phyloP scores from a whole-genome alignment of 495 filamentous ascomycete genomes.

The Beverwykella pulmonaria region DNA sequence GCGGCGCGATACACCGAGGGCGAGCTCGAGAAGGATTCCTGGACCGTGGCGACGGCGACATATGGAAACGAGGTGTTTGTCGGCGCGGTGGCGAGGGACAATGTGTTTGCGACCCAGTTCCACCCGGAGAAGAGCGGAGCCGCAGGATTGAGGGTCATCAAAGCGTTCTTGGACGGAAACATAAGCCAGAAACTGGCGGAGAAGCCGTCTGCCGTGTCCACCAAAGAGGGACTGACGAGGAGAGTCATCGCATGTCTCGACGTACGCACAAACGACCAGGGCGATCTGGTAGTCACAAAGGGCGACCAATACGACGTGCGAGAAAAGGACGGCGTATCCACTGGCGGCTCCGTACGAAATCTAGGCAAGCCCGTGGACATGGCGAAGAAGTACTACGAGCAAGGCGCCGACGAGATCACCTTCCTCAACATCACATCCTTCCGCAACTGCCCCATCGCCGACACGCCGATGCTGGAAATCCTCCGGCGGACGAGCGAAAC shows the following conservation, averaged over 20 bases:
- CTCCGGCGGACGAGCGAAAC: conserved; percentile 81
- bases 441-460: conserved; percentile 86
- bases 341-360: conserved; percentile 80
- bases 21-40: conserved; percentile 73
- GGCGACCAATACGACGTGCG: conserved; percentile 99
- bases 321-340: conserved; percentile 67
- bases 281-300: conserved; percentile 96
- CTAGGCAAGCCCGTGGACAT: conserved; percentile 95
- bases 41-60: conserved; percentile 82
- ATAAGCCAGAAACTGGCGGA: conserved; percentile 51
- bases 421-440: conserved; percentile 99
- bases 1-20: conserved; percentile 75
- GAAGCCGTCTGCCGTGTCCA: conserved; percentile 26
- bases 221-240: conserved; percentile 72
- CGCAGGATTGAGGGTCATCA: conserved; percentile 79
- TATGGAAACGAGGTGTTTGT: conserved; percentile 92
- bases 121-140: conserved; percentile 96
- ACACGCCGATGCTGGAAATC: conserved; percentile 95
- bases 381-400: conserved; percentile 91
- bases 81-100: conserved; percentile 81
- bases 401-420: conserved; percentile 94
- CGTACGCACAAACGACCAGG: conserved; percentile 92
- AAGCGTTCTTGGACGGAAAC: conserved; percentile 78
- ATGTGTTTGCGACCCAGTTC: conserved; percentile 91
- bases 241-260: conserved; percentile 95